A percentile compares a stretch with the other conserved stretches of the same genome.
Conservation (phyloP, 495 filamentous ascomycete species). For the Lasiosphaeris hirsuta region DNA sequence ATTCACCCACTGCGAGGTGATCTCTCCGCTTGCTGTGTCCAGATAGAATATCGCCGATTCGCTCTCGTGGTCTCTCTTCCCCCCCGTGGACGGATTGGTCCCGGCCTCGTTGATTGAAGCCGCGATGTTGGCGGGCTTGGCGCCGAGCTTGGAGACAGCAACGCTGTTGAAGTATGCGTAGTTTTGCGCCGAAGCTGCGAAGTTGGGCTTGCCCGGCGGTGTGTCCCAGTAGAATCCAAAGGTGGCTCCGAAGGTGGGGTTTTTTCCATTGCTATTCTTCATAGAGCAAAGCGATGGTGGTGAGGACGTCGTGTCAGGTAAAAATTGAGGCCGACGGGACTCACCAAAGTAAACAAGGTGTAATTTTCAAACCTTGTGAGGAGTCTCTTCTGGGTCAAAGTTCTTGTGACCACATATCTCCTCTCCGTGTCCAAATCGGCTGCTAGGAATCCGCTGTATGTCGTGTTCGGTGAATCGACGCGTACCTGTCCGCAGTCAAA, state of each 20-base stretch:
- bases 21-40: not conserved
- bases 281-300: not conserved
- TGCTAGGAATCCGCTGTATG: conserved; percentile 2
- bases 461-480: conserved; percentile 8
- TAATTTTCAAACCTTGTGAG: conserved; percentile 5
- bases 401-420: conserved; percentile 7
- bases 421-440: conserved; percentile 3
- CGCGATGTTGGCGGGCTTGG: conserved; percentile 3
- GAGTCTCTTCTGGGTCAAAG: not conserved
- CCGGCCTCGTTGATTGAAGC: conserved; percentile 7
- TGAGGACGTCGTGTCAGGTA: not conserved
- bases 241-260: conserved; percentile 4
- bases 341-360: conserved; percentile 4
- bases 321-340: not conserved
- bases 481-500: conserved; percentile 6
- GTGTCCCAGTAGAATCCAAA: conserved; percentile 11
- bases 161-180: conserved; percentile 14
- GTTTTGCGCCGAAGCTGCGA: conserved; percentile 2
- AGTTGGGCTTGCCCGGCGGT: conserved; percentile 4
- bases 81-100: conserved; percentile 2
- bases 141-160: not conserved
- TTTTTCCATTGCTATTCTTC: conserved; percentile 9
- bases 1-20: conserved; percentile 5
- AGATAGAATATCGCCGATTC: conserved; percentile 4
- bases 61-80: conserved; percentile 10